Evolutionary conservation across 441 rosid species (phyloP), one percentile per base, ranked within the genome.

Genomic region (Arabidopsis hybrid): DNA sequence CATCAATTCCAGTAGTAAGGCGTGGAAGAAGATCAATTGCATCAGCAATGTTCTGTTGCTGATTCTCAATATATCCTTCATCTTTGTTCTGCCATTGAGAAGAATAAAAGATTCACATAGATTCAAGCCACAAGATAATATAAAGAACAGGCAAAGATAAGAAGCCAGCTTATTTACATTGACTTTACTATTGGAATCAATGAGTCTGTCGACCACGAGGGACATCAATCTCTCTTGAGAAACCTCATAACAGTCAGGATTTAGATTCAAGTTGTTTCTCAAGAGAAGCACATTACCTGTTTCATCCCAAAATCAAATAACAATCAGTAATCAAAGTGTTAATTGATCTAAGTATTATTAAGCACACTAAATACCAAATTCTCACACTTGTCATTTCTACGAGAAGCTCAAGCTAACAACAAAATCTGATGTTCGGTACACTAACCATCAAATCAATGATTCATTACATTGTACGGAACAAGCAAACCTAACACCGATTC

Each of bases 1-100:
- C 99, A 84, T 96, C 98, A 66, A 96, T 93, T 75, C 99, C 99
- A 58, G 97, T 91, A 1, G 98, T 85, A 78, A 96, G 96, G 52
- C 84, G 80, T n/a, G 97, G 97, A 68, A 96, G 97, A 81, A 86
- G 86, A 85, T 93, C 96, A 75, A 96, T 91, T 7, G 97, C 97
- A 86, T 96, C 99, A 8, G 99, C 85, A 79, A 95, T 89, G 75
- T 93, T 95, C 86, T 93, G 95, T 65, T 91, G 97, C 79, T 93
- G 98, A 75, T 95, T 95, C 85, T 93, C 92, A 17, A 93, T 83
- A 84, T 87, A 95, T 36, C 85, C 99, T 55, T 85, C 87, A 76
- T 90, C 99, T 83, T 89, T 95, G 69, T 90, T 83, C 98, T 95
- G 84, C 74, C 79, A 67, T 38, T 17, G 5, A 65, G 51, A 61